Evolutionary conservation across 495 filamentous ascomycete species (phyloP).

Genomic region (Zalerion maritima): DNA sequence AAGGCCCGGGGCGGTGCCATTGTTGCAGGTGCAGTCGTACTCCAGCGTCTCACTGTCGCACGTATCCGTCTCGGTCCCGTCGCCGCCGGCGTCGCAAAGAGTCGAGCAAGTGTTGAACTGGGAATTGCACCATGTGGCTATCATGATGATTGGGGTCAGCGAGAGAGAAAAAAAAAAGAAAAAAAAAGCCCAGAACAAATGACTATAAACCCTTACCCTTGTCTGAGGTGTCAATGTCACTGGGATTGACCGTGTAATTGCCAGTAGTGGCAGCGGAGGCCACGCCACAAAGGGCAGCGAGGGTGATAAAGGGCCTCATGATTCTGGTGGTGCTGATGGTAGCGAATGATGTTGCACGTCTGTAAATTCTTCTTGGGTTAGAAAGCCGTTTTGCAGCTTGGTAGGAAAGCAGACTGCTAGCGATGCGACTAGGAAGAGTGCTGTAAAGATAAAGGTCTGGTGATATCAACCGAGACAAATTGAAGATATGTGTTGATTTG

Average conservation of each 20-base stretch:
- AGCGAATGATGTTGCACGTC: no score
- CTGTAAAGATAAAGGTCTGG: no score
- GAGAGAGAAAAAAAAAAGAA: neutral
- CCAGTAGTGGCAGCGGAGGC: slow-evolving; percentile 11
- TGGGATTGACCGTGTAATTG: slow-evolving; percentile 19
- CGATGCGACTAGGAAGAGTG: no score
- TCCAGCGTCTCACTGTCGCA: slow-evolving; percentile 6
- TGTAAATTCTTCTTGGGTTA: no score
- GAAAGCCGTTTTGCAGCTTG: no score
- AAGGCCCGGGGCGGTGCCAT: slow-evolving; percentile 20
- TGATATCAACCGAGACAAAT: no score
- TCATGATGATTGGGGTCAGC: slow-evolving; percentile 1
- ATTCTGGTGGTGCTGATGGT: no score
- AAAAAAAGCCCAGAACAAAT: neutral
- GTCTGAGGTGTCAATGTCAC: slow-evolving; percentile 6
- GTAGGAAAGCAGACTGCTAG: no score
- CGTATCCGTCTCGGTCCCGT: slow-evolving; percentile 1
- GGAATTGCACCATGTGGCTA: slow-evolving; percentile 19
- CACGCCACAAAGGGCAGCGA: slow-evolving; percentile 19
- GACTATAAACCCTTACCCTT: slow-evolving; percentile 9
- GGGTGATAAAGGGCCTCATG: slow-evolving; percentile 16
- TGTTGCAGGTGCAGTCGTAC: slow-evolving; percentile 19
- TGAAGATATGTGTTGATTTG: no score
- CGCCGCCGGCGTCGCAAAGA: slow-evolving; percentile 13
- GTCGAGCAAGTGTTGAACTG: slow-evolving; percentile 20